phyloP scores from a whole-genome alignment of 768 basidiomycete genomes.

The Pleurotus tuoliensis region DNA sequence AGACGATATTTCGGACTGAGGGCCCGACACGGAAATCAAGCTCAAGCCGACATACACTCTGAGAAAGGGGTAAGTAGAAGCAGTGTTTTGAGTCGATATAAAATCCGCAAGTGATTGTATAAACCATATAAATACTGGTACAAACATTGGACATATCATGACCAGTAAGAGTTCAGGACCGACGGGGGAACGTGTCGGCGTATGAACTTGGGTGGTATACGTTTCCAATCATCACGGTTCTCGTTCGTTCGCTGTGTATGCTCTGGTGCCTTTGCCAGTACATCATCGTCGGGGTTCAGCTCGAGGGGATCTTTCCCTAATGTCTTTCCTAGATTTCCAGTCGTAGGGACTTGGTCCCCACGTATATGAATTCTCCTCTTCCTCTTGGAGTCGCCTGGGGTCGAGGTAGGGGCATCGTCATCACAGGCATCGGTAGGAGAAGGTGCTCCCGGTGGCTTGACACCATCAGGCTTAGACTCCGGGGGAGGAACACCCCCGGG shows the following conservation, averaged over 20 bases:
- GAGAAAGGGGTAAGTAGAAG: too few relatives aligned
- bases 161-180: not conserved
- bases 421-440: not conserved
- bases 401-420: not conserved
- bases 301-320: not conserved
- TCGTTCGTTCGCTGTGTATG: not conserved
- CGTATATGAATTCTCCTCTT: too few relatives aligned
- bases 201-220: conserved; percentile 5
- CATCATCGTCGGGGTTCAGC: not conserved
- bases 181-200: conserved; percentile 3
- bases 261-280: not conserved
- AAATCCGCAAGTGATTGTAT: too few relatives aligned
- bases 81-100: too few relatives aligned
- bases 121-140: too few relatives aligned
- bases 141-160: not conserved
- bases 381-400: not conserved
- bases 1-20: too few relatives aligned
- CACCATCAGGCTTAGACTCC: too few relatives aligned
- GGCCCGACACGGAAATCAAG: too few relatives aligned
- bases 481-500: not conserved
- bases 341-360: not conserved
- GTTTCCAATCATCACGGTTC: not conserved
- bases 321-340: not conserved
- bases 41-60: too few relatives aligned
- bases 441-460: not conserved